Base-by-base conservation (phyloP, 495 filamentous ascomycete genomes). In the Penicillium soppii region DNA sequence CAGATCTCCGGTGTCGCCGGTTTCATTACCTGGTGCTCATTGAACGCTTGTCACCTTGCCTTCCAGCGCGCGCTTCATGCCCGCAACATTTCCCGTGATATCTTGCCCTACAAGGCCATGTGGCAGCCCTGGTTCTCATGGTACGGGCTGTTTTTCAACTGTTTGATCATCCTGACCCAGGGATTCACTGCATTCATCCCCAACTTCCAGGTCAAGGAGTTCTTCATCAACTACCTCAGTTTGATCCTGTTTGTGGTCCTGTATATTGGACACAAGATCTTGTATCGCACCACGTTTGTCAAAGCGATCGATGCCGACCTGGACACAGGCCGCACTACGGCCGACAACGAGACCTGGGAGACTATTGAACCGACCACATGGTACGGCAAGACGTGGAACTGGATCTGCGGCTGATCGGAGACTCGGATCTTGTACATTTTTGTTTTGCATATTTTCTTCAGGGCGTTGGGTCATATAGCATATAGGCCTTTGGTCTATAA, bases 131-230 rank as follows among this genome's bases (percentile, higher is more conserved):
- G 69, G 62, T 70, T 76, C 33, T 74, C 80, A 9, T 82, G 71
- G 66, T 81, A 80, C 55, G 86, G 84, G 4, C 71, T 88, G 23
- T 78, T 82, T 53, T 86, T 87, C 72, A 83, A 78, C 70, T 50
- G 79, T 19, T 61, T 89, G 36, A 83, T 89, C 54, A 79, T 82
- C 41, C 32, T 90, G 12, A 87, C 85, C 4, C 84, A 88, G 63
- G 86, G 86, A 5, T 90, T 90, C 63, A 85, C 80, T 4, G 68
- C 76, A 3, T 90, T 86, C 65, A 82, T 89, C 37, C 74, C 76
- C 0, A 47, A 43, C 5, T 90, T 87, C 81, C 63, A 65, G 47
- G 74, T 77, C 8, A 66, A 70, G 59, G 64, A 71, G 17, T 87
- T 87, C 54, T 85, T 87, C 47, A 78, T 80, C 10, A 72, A 77